These are phyloP conservation scores for Linnemannia zychae DNA, from an alignment of 192 early-diverging fungal species.

Conservation along the genomic window DNA sequence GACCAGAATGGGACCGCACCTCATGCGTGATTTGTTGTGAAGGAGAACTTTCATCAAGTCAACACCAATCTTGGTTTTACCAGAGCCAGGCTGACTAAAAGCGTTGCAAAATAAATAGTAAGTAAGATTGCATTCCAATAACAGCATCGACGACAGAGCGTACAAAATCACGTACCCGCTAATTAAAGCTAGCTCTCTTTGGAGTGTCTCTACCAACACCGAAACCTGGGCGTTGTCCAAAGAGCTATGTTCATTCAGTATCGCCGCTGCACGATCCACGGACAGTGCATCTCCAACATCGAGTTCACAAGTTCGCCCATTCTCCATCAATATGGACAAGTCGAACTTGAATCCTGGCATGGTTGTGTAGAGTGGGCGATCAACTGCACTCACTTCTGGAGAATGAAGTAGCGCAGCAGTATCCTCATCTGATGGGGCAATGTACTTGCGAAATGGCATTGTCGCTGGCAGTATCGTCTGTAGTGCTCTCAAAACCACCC, in stretches of 20 bases:
- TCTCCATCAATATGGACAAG: constrained; percentile 19
- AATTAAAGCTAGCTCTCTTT: constrained; percentile 61
- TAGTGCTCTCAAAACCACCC: constrained; percentile 32
- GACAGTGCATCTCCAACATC: neutral
- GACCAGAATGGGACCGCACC: constrained; percentile 55
- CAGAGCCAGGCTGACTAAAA: constrained; percentile 61
- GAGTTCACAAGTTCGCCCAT: neutral
- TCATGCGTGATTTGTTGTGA: constrained; percentile 20
- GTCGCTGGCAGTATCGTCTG: neutral
- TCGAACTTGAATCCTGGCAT: constrained; percentile 36
- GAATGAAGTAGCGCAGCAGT: neutral
- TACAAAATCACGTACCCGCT: constrained; percentile 49
- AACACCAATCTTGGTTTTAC: constrained; percentile 64
- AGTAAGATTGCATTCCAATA: neutral
- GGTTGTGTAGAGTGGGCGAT: constrained; percentile 39
- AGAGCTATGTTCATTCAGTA: neutral
- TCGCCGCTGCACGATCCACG: neutral
- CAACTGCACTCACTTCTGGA: neutral
- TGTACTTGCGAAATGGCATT: constrained; percentile 52
- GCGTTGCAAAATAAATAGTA: neutral
- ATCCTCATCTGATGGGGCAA: constrained; percentile 20
- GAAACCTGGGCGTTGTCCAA: constrained; percentile 61
- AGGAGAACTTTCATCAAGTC: constrained; percentile 54
- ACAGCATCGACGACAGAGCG: neutral
- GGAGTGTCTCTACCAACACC: constrained; percentile 58